Conservation (phyloP, 2,329 filamentous ascomycete genomes). For the Myriosclerotinia curreyana region DNA sequence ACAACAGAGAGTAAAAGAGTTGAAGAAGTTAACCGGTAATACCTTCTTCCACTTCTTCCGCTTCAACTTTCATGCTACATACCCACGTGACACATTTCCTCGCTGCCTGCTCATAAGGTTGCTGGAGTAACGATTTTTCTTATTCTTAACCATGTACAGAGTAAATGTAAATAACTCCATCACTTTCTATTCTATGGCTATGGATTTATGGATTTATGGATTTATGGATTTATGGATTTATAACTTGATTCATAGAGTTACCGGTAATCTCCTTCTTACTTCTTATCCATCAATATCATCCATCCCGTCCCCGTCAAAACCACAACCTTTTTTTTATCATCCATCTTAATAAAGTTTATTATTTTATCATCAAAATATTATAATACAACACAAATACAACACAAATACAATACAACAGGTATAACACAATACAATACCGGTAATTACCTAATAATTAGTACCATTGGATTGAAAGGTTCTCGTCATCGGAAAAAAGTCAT, state of each 20-base stretch:
- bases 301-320: neutral
- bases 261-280: no score
- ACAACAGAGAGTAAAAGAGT: neutral
- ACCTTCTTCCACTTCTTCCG: no score
- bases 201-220: no score
- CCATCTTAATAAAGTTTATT: neutral
- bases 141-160: no score
- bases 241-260: no score
- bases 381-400: no score
- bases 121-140: neutral
- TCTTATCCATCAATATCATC: neutral
- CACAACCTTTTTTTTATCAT: constrained; percentile 5
- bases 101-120: constrained; percentile 2
- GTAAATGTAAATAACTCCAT: constrained; percentile 18
- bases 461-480: neutral
- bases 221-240: no score
- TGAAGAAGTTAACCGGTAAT: neutral
- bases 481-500: constrained; percentile 1
- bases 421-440: no score
- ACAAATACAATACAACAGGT: no score
- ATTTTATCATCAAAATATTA: constrained; percentile 6
- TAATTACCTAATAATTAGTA: no score
- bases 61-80: neutral
- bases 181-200: no score
- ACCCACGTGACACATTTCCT: no score